A percentile compares a stretch with the other conserved stretches of the same genome.
These are phyloP conservation scores for Kodamaea ohmeri DNA, from an alignment of 1,139 yeast species.

Conservation along the genomic window DNA sequence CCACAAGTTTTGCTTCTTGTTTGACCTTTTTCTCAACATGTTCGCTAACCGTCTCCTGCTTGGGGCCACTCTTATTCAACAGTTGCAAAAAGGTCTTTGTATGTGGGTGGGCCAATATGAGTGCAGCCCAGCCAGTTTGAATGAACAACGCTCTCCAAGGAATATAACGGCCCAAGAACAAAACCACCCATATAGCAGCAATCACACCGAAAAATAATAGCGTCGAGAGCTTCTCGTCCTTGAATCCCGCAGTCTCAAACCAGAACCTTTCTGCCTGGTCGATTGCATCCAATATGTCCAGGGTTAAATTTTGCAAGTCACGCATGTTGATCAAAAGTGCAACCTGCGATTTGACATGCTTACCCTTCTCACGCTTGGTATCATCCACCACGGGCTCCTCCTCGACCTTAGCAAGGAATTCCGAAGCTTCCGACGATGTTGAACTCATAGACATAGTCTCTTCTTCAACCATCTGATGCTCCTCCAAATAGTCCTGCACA, in stretches of 20 bases:
- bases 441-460: conserved; percentile 18
- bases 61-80: conserved; percentile 7
- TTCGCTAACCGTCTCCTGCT: conserved; percentile 1
- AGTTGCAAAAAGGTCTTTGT: conserved; percentile 33
- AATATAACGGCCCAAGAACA: conserved; percentile 53
- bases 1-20: conserved; percentile 29
- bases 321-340: conserved; percentile 53
- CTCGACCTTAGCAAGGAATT: conserved; percentile 7
- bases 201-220: conserved; percentile 44
- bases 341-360: conserved; percentile 36
- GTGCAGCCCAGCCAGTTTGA: conserved; percentile 52
- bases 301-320: conserved; percentile 61
- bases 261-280: conserved; percentile 56
- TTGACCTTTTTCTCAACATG: conserved; percentile 16
- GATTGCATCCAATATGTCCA: conserved; percentile 50
- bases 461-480: conserved; percentile 15
- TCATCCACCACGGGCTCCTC: conserved; percentile 10
- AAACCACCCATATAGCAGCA: conserved; percentile 32
- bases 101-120: conserved; percentile 57
- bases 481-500: conserved; percentile 35
- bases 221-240: conserved; percentile 68
- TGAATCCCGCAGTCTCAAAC: conserved; percentile 67
- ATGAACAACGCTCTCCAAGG: conserved; percentile 66
- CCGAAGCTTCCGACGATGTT: conserved; percentile 20
- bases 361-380: conserved; percentile 20